These are phyloP conservation scores for Potentilla sterilis DNA, from an alignment of 306 rosid species.

Conservation along the genomic window DNA sequence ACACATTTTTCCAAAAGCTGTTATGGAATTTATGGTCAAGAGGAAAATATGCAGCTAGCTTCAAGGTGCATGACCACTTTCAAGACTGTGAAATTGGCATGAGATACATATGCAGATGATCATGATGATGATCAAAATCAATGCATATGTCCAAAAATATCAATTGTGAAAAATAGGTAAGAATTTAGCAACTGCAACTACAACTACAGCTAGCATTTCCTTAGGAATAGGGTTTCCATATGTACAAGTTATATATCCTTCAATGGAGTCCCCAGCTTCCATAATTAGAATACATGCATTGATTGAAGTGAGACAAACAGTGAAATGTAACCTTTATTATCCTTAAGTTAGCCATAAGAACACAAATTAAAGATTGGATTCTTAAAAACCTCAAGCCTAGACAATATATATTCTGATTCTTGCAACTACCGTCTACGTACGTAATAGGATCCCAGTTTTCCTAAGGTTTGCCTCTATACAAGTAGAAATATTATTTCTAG, in stretches of 20 bases:
- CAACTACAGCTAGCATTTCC: conserved; percentile 3
- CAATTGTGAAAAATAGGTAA: not conserved
- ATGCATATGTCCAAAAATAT: not conserved
- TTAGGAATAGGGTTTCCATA: not conserved
- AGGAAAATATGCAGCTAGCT: conserved; percentile 9
- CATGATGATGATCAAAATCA: not conserved
- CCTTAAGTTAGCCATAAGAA: not conserved
- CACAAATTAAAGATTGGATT: conserved; percentile 16
- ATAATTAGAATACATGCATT: not conserved
- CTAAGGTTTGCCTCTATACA: not conserved
- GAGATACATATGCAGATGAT: not conserved
- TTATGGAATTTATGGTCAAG: not conserved
- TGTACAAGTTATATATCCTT: not conserved
- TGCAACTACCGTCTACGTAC: not conserved
- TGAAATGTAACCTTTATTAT: not conserved
- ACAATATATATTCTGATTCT: conserved; percentile 4
- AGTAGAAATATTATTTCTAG: not conserved
- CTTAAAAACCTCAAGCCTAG: conserved; percentile 8
- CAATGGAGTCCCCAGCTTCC: not conserved
- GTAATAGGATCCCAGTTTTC: not conserved
- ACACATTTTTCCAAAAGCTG: not conserved
- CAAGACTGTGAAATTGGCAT: not conserved
- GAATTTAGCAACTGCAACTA: not conserved
- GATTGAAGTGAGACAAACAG: conserved; percentile 17
- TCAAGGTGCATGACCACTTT: not conserved